These are phyloP conservation scores for Trichothecium sympodiale DNA, from an alignment of 2,329 filamentous ascomycete species.

Conservation along the genomic window DNA sequence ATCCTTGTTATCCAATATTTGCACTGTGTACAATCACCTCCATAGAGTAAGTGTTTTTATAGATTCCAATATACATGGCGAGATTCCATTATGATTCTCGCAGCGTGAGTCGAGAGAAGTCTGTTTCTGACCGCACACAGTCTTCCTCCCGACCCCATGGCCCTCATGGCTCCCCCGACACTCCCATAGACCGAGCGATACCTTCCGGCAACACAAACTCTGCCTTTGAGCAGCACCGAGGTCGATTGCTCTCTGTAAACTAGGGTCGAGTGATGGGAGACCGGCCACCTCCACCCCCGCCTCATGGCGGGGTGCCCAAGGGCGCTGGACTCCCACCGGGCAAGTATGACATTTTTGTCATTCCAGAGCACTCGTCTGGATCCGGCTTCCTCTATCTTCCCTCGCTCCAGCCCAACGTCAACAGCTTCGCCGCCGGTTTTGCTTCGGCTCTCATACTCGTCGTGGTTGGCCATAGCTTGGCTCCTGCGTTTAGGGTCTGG, in stretches of 20 bases:
- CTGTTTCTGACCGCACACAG: too few species aligned
- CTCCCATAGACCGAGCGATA: conserved; percentile 1
- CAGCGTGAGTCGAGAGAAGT: too few species aligned
- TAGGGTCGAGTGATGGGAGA: conserved; percentile 27
- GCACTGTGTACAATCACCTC: too few species aligned
- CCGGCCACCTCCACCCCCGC: conserved; percentile 70
- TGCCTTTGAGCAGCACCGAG: too few species aligned
- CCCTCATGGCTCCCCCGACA: conserved; percentile 1
- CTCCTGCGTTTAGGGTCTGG: conserved; percentile 66
- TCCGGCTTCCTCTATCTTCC: conserved; percentile 91
- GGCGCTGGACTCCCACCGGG: conserved; percentile 65
- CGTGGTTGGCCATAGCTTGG: conserved; percentile 59
- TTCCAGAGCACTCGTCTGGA: conserved; percentile 82
- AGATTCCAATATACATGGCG: too few species aligned
- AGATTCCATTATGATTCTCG: too few species aligned
- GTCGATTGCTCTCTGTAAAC: not conserved
- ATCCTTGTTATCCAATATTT: too few species aligned
- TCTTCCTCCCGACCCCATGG: conserved; percentile 2
- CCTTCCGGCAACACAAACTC: too few species aligned
- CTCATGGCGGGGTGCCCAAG: conserved; percentile 70
- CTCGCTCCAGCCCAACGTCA: conserved; percentile 72
- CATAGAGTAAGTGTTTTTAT: too few species aligned
- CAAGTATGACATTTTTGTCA: conserved; percentile 96
- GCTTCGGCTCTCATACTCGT: conserved; percentile 64
- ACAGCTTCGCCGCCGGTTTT: conserved; percentile 85